Conservation (phyloP, 495 filamentous ascomycete species). For the Tricharina praecox region DNA sequence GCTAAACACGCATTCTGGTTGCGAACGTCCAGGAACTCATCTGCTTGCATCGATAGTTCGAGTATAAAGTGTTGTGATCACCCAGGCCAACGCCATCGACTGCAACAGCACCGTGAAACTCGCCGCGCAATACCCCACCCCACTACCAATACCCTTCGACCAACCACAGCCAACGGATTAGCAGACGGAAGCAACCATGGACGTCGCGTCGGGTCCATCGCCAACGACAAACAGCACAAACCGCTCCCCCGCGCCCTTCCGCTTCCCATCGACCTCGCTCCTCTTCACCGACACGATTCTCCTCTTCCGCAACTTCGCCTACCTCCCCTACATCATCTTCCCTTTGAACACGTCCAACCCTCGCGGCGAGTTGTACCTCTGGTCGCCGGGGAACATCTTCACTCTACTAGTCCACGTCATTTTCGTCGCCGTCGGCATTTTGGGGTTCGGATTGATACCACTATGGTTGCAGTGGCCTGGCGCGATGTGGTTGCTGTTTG, state of each 20-base stretch:
- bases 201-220: neutral
- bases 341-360: neutral
- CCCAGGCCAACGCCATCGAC: no score
- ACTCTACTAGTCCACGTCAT: neutral
- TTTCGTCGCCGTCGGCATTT: neutral
- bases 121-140: no score
- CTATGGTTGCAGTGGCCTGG: neutral
- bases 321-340: neutral
- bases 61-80: no score
- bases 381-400: neutral
- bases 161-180: no score
- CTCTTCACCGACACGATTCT: conserved; percentile 1
- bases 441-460: neutral
- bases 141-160: no score
- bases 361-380: neutral
- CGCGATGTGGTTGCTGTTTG: neutral
- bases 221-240: neutral
- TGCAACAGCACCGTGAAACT: no score
- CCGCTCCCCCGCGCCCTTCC: neutral
- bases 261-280: neutral
- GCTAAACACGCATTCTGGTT: no score
- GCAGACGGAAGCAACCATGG: neutral
- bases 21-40: no score
- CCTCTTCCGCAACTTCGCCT: conserved; percentile 1
- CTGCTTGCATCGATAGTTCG: no score